Evolutionary conservation across 2,329 filamentous ascomycete genomes (phyloP).

Genomic region (Fusarium papillatum): DNA sequence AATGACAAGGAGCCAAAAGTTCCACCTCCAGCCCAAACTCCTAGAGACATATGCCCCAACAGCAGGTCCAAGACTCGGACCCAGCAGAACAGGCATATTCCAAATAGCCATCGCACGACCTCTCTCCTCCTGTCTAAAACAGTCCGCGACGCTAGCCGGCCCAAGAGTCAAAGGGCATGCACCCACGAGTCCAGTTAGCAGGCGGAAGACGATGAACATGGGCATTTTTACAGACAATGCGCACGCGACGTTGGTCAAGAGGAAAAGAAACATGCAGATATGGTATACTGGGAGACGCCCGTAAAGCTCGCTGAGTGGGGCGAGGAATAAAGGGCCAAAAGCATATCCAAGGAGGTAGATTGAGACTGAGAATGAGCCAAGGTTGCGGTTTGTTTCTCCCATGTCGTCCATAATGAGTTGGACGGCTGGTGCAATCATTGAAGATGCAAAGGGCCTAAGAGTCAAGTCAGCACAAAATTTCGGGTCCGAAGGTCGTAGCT

Average conservation of each 20-base stretch:
- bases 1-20: constrained; percentile 64
- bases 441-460: constrained; percentile 7
- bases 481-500: not conserved
- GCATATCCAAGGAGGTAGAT: constrained; percentile 60
- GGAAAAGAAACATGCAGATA: constrained; percentile 50
- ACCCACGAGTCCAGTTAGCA: constrained; percentile 70
- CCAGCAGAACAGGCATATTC: constrained; percentile 43
- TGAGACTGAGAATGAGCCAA: constrained; percentile 42
- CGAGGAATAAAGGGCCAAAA: constrained; percentile 59
- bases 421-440: constrained; percentile 1
- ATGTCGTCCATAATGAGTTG: not conserved
- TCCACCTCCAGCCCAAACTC: constrained; percentile 61
- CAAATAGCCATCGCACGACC: constrained; percentile 43
- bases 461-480: not conserved
- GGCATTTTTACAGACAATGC: constrained; percentile 45
- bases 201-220: constrained; percentile 71
- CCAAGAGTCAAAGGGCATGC: constrained; percentile 71
- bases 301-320: constrained; percentile 62
- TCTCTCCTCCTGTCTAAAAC: constrained; percentile 65
- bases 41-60: constrained; percentile 59
- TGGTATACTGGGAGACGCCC: constrained; percentile 58
- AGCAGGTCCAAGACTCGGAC: constrained; percentile 4
- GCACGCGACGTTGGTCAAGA: not conserved
- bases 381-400: not conserved
- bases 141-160: constrained; percentile 68